A percentile compares a stretch with the other conserved stretches of the same genome.
These are phyloP conservation scores for Arthrobotrys iridis DNA, from an alignment of 2,329 filamentous ascomycete genomes.

Conservation along the genomic window DNA sequence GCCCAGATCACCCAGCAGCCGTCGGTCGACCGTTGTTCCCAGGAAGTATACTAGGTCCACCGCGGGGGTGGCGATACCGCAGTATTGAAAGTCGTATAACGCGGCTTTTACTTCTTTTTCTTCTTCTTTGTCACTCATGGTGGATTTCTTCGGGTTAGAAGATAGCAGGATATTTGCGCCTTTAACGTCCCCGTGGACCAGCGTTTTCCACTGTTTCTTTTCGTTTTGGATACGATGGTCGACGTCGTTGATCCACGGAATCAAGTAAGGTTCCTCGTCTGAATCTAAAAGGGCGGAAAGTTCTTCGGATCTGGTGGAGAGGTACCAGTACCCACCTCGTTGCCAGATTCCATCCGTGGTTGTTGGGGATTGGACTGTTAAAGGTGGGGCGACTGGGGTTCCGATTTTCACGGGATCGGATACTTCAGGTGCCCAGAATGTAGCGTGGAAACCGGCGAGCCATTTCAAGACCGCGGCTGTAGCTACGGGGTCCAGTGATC, in stretches of 20 bases:
- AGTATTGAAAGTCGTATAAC: slow-evolving; percentile 77
- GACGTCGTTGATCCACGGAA: slow-evolving; percentile 65
- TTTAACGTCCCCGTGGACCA: slow-evolving; percentile 76
- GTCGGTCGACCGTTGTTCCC: slow-evolving; percentile 60
- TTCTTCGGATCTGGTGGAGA: slow-evolving; percentile 71
- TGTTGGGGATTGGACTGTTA: slow-evolving; percentile 64
- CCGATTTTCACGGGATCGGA: slow-evolving; percentile 58
- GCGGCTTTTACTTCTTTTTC: slow-evolving; percentile 63
- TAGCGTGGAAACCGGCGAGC: slow-evolving; percentile 71
- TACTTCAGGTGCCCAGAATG: slow-evolving; percentile 63
- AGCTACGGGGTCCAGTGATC: slow-evolving; percentile 61
- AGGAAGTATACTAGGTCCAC: slow-evolving; percentile 70
- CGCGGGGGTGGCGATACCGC: slow-evolving; percentile 71
- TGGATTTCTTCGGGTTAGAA: not conserved
- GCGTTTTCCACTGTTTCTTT: slow-evolving; percentile 66
- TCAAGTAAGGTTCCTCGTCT: slow-evolving; percentile 68
- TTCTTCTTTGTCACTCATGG: slow-evolving; percentile 58
- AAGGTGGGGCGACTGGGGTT: slow-evolving; percentile 66
- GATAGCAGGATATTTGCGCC: slow-evolving; percentile 73
- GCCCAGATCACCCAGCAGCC: slow-evolving; percentile 65
- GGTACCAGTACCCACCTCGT: slow-evolving; percentile 76
- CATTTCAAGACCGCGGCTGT: slow-evolving; percentile 69
- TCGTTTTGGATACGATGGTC: slow-evolving; percentile 68
- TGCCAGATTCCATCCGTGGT: slow-evolving; percentile 66
- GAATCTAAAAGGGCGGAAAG: slow-evolving; percentile 65